Percentiles rank a stretch among this genome's conserved stretches.
phyloP scores from a whole-genome alignment of 768 basidiomycete genomes.

The Leucosporidium yakuticum region DNA sequence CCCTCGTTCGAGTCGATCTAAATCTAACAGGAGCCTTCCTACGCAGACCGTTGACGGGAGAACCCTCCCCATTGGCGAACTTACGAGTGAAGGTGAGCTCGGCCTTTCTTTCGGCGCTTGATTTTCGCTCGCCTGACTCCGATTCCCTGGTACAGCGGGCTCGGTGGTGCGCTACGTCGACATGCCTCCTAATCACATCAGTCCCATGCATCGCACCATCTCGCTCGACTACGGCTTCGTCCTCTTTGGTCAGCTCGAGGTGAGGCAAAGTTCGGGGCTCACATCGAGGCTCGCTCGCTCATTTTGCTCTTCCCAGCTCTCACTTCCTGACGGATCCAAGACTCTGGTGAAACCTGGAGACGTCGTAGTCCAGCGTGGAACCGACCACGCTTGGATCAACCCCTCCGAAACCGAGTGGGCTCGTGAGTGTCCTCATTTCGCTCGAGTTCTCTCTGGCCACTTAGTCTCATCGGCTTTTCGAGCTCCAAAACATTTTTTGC shows the following conservation, averaged over 20 bases:
- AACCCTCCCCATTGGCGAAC: neutral
- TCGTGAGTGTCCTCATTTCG: no score
- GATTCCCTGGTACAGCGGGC: neutral
- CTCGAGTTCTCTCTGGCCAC: no score
- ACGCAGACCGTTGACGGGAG: no score
- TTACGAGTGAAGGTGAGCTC: neutral
- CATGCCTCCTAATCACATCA: slow-evolving; percentile 2
- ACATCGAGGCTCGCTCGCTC: neutral
- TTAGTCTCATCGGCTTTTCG: no score
- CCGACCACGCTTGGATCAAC: slow-evolving; percentile 10
- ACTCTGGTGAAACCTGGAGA: neutral
- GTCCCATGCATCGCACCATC: slow-evolving; percentile 14
- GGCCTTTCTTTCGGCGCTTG: neutral
- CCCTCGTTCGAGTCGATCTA: no score
- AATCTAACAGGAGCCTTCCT: no score
- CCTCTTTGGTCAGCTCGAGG: slow-evolving; percentile 5
- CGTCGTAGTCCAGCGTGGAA: slow-evolving; percentile 1
- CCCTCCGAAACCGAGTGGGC: neutral
- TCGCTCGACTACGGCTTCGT: slow-evolving; percentile 19
- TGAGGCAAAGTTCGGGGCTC: neutral
- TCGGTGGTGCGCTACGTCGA: slow-evolving; percentile 12
- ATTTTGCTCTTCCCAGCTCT: neutral
- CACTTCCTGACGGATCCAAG: neutral
- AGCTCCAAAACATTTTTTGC: no score
- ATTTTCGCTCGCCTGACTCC: neutral